Evolutionary conservation across 2,329 filamentous ascomycete species (phyloP).

Genomic region (Fusarium longipes): DNA sequence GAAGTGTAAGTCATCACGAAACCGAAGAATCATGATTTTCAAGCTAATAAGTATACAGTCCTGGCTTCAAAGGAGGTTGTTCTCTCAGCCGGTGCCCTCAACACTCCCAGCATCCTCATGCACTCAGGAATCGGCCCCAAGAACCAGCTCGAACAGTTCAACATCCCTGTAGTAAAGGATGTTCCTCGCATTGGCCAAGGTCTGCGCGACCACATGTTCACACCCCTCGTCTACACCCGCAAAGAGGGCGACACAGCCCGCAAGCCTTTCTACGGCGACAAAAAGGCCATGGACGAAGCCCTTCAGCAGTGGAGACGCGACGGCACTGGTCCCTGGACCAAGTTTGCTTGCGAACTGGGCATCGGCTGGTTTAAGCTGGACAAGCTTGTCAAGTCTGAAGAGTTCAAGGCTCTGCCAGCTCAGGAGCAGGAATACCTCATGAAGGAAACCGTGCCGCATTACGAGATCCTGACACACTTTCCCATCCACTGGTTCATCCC

Average conservation of each 20-base stretch:
- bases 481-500: conserved; percentile 58
- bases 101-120: conserved; percentile 59
- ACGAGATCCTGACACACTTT: conserved; percentile 63
- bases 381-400: conserved; percentile 52
- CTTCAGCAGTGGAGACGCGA: conserved; percentile 61
- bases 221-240: conserved; percentile 53
- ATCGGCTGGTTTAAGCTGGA: conserved; percentile 60
- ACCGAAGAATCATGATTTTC: rapidly evolving
- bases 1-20: conserved; percentile 17
- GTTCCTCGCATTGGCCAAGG: conserved; percentile 54
- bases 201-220: conserved; percentile 56
- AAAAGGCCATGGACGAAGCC: conserved; percentile 56
- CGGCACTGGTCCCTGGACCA: conserved; percentile 55
- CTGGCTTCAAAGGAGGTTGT: conserved; percentile 56
- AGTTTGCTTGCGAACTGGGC: conserved; percentile 53
- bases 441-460: conserved; percentile 65
- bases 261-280: conserved; percentile 58
- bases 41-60: conserved; percentile 32
- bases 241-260: conserved; percentile 57
- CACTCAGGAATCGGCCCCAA: conserved; percentile 38
- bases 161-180: conserved; percentile 45
- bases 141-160: conserved; percentile 24
- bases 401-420: conserved; percentile 63
- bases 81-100: conserved; percentile 56
- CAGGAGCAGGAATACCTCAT: conserved; percentile 57